Base-by-base conservation (phyloP, 495 filamentous ascomycete genomes). In the Penicillium ochrochloron region DNA sequence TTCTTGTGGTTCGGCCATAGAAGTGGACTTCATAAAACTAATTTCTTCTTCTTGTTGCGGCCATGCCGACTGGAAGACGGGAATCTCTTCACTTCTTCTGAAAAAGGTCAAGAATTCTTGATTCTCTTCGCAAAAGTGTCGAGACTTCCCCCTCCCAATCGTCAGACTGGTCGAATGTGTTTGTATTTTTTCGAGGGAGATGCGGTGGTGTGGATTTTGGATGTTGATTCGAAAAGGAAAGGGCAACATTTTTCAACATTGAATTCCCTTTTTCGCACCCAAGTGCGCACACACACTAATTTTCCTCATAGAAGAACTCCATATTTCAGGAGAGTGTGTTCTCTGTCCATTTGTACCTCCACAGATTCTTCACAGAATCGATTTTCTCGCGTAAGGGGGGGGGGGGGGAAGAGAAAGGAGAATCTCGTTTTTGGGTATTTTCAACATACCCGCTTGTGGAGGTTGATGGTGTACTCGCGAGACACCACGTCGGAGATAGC, bases 391-490 rank as follows among this genome's bases (percentile, higher is more conserved):
- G 62, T 66, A 62, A 61, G 60, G 62, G 69, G 44, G 41, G 57
- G 31, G 5, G 60, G 62, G 69, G 44, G 39, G 57, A n/a, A n/a
- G n/a, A 27, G 25, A 27, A 4, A 27, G 25, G 25, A 61, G 29
- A 39, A 34, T 10, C 59, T 60, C 46, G 19, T 61, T 66, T 52
- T 17, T 52, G 29, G 15, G 14, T 6, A 6, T 58, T 66, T 73
- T 80, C 75, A 80, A 92, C 92, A 80, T 96, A 98, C 95, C 81
- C 94, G 89, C 89, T 96, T 98, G 90, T 99, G 95, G 67, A 99
- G 83, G 88, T 99, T 94, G 86, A 99, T 99, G 80, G 95, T 99
- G 88, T 98, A 99, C 86, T 99, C 96, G 86, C 95, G 93, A 63
- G 95, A 89, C 76, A 99, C 95, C 74, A 98, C 96, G 82, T 98